Evolutionary conservation across 208 protist species (phyloP), one percentile per base, ranked within the genome.

Genomic region (Trypanosoma avium): DNA sequence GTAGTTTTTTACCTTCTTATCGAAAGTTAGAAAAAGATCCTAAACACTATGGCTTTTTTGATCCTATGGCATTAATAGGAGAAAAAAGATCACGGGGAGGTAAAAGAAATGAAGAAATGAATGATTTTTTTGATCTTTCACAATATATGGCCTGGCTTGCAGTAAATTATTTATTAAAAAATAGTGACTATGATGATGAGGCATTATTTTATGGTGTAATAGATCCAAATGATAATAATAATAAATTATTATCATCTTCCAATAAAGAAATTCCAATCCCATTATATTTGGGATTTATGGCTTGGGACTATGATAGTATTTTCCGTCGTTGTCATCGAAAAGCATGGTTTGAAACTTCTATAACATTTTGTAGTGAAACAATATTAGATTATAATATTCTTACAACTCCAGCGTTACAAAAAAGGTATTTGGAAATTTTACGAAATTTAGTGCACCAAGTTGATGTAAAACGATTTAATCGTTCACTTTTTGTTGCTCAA

Each of bases 111-210:
- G 32, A 4, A 9, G 24, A 50, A 22, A 48, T 15, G 19, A 12
- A 7, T 42, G 17, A 32, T n/a, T 67, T 67, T 46, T 12, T 74
- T 47, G 52, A 78, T 36, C 22, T 78, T 2, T 55, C 57, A 21
- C 55, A 68, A 29, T 78, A 78, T 42, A 48, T 78, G 35, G 26
- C 58, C 4, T 78, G 73, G 73, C 4, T 78, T 48, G 66, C 66
- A 8, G 33, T 73, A 10, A 78, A 78, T 47, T 66, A 50, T 0
- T 30, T 78, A 49, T 45, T 78, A 32, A 12, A 58, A n/a, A 78
- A 78, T 45, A 50, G 73, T n/a, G 67, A 78, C 42, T 78, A 75
- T 38, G 73, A 75, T 68, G 66, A 75, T 40, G 67, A 78, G 35
- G 67, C 52, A 8, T 48, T 70, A 35, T 75, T 75, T 61, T 75